Evolutionary conservation across 768 basidiomycete species (phyloP).

Genomic region (Candolleomyces eurysporus): DNA sequence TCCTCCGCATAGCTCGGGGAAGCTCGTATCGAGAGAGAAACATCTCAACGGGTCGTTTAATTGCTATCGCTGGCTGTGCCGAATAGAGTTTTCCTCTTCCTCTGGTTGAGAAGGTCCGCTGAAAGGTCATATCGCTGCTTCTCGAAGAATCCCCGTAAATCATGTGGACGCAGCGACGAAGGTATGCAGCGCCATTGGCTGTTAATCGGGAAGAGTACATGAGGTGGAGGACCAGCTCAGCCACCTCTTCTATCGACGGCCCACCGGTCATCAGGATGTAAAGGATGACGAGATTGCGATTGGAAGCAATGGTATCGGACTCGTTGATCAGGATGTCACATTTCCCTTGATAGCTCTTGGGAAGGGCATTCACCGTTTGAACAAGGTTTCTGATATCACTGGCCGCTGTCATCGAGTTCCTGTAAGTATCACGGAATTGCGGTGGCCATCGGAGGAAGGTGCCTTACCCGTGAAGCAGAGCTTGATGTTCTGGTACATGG

Average conservation of each 20-base stretch:
- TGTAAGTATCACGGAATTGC: not conserved
- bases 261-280: slow-evolving; percentile 36
- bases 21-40: slow-evolving; percentile 30
- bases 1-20: slow-evolving; percentile 25
- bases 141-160: slow-evolving; percentile 31
- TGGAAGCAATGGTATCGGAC: slow-evolving; percentile 33
- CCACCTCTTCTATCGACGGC: slow-evolving; percentile 39
- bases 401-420: slow-evolving; percentile 21
- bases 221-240: slow-evolving; percentile 38
- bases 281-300: slow-evolving; percentile 40
- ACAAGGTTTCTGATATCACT: slow-evolving; percentile 35
- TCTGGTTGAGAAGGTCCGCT: slow-evolving; percentile 28
- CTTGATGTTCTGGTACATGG: slow-evolving; percentile 24
- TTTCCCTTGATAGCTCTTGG: slow-evolving; percentile 32
- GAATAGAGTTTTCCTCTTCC: slow-evolving; percentile 35
- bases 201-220: slow-evolving; percentile 43
- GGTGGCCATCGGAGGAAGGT: not conserved
- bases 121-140: slow-evolving; percentile 37
- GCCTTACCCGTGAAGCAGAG: slow-evolving; percentile 32
- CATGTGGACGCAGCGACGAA: slow-evolving; percentile 31
- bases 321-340: slow-evolving; percentile 40
- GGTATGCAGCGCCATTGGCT: slow-evolving; percentile 30
- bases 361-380: slow-evolving; percentile 35
- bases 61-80: slow-evolving; percentile 34
- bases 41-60: slow-evolving; percentile 39